Conservation (phyloP, 805 yeast genomes). For the Maudiozyma serrabonitensis region DNA sequence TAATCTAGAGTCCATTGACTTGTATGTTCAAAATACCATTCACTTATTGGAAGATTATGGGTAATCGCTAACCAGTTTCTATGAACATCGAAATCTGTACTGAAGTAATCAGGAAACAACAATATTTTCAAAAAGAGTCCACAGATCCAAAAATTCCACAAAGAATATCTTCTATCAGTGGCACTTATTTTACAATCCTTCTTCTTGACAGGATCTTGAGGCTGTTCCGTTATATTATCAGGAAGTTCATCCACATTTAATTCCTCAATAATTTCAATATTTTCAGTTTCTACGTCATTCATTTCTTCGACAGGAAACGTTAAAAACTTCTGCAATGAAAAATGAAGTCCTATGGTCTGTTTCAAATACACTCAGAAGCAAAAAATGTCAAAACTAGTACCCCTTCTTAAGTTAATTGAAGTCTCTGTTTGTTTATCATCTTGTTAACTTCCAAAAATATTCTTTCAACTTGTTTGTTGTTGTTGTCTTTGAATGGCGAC, state of each 20-base stretch:
- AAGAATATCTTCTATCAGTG: conserved; percentile 32
- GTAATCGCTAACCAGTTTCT: conserved; percentile 96
- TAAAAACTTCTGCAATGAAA: too few species aligned
- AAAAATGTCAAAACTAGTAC: too few species aligned
- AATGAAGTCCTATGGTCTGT: too few species aligned
- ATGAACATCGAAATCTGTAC: conserved; percentile 96
- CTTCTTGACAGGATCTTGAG: not conserved
- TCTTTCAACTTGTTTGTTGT: too few species aligned
- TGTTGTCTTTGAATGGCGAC: too few species aligned
- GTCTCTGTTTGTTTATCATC: too few species aligned
- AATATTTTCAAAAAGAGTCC: conserved; percentile 49
- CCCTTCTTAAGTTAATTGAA: too few species aligned
- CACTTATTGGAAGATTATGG: conserved; percentile 51
- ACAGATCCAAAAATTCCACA: conserved; percentile 62
- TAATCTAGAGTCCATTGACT: conserved; percentile 92
- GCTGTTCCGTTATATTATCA: not conserved
- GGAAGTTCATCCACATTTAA: not conserved
- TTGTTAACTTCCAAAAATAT: too few species aligned
- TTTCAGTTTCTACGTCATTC: not conserved
- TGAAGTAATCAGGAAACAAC: conserved; percentile 71
- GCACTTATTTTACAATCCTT: not conserved
- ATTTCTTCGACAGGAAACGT: not conserved
- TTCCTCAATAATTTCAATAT: not conserved
- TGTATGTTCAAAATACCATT: conserved; percentile 78
- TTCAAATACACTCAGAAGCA: too few species aligned